These are phyloP conservation scores for Pseudocercospora fijiensis DNA, from an alignment of 2,329 filamentous ascomycete species.

Conservation along the genomic window DNA sequence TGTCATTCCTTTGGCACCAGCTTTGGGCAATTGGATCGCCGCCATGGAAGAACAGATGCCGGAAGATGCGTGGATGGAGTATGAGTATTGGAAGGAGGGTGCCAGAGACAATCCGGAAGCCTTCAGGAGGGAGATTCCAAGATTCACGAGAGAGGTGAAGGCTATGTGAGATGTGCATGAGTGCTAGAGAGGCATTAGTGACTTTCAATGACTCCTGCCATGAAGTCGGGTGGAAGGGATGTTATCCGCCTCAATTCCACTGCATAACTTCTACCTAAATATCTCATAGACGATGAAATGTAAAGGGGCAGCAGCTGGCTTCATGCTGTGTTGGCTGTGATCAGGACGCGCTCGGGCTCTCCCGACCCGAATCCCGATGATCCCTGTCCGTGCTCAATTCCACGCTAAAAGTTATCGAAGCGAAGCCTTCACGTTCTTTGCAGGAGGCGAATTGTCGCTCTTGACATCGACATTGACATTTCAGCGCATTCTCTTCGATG, in stretches of 20 bases:
- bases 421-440: not conserved
- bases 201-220: too few species aligned
- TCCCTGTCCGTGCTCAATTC: not conserved
- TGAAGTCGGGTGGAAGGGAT: too few species aligned
- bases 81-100: constrained; percentile 62
- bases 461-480: not conserved
- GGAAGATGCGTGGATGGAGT: constrained; percentile 65
- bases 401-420: not conserved
- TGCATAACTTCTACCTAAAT: too few species aligned
- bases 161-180: constrained; percentile 27
- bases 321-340: not conserved
- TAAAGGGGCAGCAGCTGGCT: not conserved
- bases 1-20: constrained; percentile 59
- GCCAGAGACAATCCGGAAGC: constrained; percentile 45
- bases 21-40: constrained; percentile 58
- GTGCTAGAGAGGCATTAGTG: too few species aligned
- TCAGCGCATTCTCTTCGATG: constrained; percentile 12
- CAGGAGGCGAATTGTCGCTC: not conserved
- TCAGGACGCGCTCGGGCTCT: not conserved
- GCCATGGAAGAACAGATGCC: constrained; percentile 65
- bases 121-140: constrained; percentile 36
- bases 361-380: not conserved
- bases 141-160: constrained; percentile 33
- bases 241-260: too few species aligned
- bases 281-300: not conserved